A percentile compares a stretch with the other conserved stretches of the same genome.
These are phyloP conservation scores for Ampelocalamus luodianensis DNA, from an alignment of 176 grass and related monocot species.

Conservation along the genomic window DNA sequence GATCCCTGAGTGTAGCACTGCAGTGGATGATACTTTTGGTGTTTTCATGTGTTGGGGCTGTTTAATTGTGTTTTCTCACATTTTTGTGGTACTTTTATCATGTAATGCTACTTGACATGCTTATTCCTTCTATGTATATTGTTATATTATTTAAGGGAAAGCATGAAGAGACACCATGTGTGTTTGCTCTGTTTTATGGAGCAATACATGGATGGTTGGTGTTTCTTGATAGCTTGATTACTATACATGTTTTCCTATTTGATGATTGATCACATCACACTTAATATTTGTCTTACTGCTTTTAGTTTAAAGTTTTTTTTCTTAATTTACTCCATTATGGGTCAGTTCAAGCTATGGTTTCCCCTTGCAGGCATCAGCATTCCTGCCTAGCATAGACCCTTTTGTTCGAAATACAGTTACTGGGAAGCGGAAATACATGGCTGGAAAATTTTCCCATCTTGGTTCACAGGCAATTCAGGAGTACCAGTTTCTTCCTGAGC, in stretches of 20 bases:
- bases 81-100: not conserved
- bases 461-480: conserved; percentile 70
- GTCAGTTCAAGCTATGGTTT: conserved; percentile 11
- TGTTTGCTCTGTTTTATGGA: conserved; percentile 9
- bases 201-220: not conserved
- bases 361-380: conserved; percentile 64
- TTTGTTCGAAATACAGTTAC: conserved; percentile 54
- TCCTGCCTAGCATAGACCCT: conserved; percentile 64
- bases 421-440: conserved; percentile 62
- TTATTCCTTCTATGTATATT: not conserved
- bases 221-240: conserved; percentile 7
- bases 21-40: not conserved
- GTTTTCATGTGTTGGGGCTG: not conserved
- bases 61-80: not conserved
- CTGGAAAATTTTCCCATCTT: conserved; percentile 56
- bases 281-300: conserved; percentile 1
- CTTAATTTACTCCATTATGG: not conserved
- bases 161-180: not conserved
- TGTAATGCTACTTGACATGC: not conserved
- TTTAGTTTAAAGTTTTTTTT: conserved; percentile 16
- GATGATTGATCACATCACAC: not conserved
- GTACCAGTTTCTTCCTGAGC: conserved; percentile 89
- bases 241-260: not conserved
- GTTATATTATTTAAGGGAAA: not conserved
- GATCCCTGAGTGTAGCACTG: not conserved